A percentile compares a stretch with the other conserved stretches of the same genome.
Conservation (phyloP, 2,329 filamentous ascomycete genomes). For the Sordariomycetes sp. region DNA sequence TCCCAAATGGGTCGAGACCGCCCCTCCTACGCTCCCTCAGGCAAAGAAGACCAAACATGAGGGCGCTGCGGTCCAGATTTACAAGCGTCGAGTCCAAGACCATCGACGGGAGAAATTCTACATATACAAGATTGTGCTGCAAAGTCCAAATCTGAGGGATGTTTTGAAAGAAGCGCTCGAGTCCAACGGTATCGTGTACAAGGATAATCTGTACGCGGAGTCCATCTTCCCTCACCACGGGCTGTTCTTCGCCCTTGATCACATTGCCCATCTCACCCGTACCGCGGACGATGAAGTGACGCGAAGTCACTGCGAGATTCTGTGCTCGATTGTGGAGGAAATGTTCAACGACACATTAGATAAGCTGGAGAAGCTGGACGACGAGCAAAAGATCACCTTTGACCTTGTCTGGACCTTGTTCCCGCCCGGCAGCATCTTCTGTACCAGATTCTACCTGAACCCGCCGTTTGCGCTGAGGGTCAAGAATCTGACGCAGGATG, state of each 20-base stretch:
- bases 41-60: background rate
- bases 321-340: background rate
- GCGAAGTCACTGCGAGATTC: background rate
- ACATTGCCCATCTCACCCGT: background rate
- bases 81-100: background rate
- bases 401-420: background rate
- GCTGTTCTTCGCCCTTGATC: background rate
- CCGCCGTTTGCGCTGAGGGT: background rate
- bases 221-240: background rate
- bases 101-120: background rate
- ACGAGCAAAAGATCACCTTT: background rate
- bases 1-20: background rate
- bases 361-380: background rate
- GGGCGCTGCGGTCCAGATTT: background rate
- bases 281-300: background rate
- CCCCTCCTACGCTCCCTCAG: background rate
- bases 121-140: background rate
- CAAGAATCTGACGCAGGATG: background rate
- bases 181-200: background rate
- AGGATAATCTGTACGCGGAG: background rate
- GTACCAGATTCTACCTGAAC: background rate
- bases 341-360: background rate
- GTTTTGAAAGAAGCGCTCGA: background rate
- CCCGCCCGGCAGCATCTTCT: background rate
- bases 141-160: background rate